These are phyloP conservation scores for Colletotrichum falcatum DNA, from an alignment of 2,329 filamentous ascomycete species.

Conservation along the genomic window DNA sequence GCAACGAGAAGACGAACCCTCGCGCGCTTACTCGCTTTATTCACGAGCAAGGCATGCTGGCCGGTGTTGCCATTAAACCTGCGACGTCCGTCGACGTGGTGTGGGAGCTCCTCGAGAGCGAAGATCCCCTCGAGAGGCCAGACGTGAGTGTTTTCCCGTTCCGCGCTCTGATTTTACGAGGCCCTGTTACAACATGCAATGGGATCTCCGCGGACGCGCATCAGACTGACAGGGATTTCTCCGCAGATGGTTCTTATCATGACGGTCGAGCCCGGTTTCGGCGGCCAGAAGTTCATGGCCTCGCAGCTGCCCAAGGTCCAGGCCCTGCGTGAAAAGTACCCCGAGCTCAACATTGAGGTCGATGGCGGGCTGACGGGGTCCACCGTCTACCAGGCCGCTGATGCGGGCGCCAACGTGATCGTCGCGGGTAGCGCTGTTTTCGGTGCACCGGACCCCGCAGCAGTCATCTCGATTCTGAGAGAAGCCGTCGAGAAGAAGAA, in stretches of 20 bases:
- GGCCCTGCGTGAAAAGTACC: conserved; percentile 85
- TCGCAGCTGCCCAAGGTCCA: conserved; percentile 94
- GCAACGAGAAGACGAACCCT: conserved; percentile 81
- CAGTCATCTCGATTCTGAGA: conserved; percentile 86
- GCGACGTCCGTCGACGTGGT: conserved; percentile 90
- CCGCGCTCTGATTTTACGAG: conserved; percentile 1
- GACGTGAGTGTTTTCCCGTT: conserved; percentile 74
- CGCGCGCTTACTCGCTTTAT: conserved; percentile 91
- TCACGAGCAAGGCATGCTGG: conserved; percentile 87
- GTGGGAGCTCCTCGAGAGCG: conserved; percentile 86
- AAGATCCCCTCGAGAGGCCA: conserved; percentile 79
- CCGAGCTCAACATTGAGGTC: conserved; percentile 95
- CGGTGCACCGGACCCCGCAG: conserved; percentile 86
- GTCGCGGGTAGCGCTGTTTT: conserved; percentile 97
- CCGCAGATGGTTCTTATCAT: conserved; percentile 92
- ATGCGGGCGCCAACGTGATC: conserved; percentile 97
- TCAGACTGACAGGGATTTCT: conserved; percentile 11
- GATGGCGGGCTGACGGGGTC: conserved; percentile 90
- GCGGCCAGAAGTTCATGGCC: conserved; percentile 98
- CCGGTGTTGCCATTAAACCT: conserved; percentile 96
- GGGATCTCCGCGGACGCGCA: conserved; percentile 15
- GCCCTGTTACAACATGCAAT: neutral
- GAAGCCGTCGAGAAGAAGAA: conserved; percentile 77
- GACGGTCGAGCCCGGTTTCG: conserved; percentile 98
- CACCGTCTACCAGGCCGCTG: conserved; percentile 93